These are phyloP conservation scores for Phytophthora pinifolia DNA, from an alignment of 352 stramenopile species.

Conservation along the genomic window DNA sequence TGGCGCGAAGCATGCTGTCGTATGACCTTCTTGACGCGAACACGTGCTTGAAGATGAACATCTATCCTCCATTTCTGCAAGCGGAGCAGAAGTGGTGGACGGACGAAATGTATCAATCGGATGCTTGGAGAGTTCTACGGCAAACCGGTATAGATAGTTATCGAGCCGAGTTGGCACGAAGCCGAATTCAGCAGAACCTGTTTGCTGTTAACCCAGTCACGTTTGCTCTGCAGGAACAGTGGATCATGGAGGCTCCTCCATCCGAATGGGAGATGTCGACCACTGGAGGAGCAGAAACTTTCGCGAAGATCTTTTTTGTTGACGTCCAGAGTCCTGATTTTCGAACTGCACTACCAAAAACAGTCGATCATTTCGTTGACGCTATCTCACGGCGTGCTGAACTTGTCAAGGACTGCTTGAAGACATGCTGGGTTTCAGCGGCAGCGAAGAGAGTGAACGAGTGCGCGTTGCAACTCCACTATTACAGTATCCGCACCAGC, in stretches of 20 bases:
- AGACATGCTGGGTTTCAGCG: slow-evolving; percentile 79
- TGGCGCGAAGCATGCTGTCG: slow-evolving; percentile 82
- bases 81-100: slow-evolving; percentile 88
- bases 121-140: slow-evolving; percentile 80
- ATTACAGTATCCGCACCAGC: slow-evolving; percentile 21
- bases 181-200: slow-evolving; percentile 50
- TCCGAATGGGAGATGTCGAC: slow-evolving; percentile 72
- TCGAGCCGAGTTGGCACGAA: slow-evolving; percentile 41
- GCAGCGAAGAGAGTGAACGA: slow-evolving; percentile 74
- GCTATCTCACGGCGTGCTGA: slow-evolving; percentile 76
- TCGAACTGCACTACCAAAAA: slow-evolving; percentile 64
- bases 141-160: slow-evolving; percentile 68
- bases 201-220: slow-evolving; percentile 83
- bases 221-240: slow-evolving; percentile 88
- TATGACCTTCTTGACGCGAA: slow-evolving; percentile 87
- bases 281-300: slow-evolving; percentile 35
- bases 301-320: slow-evolving; percentile 81
- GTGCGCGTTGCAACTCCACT: slow-evolving; percentile 46
- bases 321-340: slow-evolving; percentile 76
- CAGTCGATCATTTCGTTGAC: slow-evolving; percentile 85
- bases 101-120: slow-evolving; percentile 67
- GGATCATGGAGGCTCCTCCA: slow-evolving; percentile 71
- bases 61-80: slow-evolving; percentile 79
- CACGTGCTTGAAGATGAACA: slow-evolving; percentile 69
- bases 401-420: slow-evolving; percentile 84